Percentiles rank a stretch among this genome's conserved stretches.
Evolutionary conservation across 176 grass and related monocot species (phyloP).

Genomic region (Coix lacrymajobi): DNA sequence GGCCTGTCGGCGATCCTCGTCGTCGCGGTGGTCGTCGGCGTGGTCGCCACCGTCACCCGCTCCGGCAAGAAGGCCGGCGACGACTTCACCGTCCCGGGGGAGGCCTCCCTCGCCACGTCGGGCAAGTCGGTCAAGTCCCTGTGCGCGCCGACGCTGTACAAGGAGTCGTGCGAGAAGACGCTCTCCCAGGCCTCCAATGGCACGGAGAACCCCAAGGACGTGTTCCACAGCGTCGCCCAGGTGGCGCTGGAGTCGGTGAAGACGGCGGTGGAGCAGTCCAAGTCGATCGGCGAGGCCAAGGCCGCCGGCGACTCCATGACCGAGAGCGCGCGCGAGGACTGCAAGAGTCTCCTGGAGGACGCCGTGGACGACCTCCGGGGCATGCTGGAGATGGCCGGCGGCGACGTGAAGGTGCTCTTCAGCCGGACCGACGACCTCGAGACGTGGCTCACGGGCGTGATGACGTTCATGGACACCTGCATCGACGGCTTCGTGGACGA

Average conservation of each 20-base stretch:
- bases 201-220: slow-evolving; percentile 37
- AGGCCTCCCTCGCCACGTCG: slow-evolving; percentile 37
- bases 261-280: slow-evolving; percentile 11
- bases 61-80: slow-evolving; percentile 35
- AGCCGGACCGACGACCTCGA: slow-evolving; percentile 51
- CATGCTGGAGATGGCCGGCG: slow-evolving; percentile 44
- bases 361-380: slow-evolving; percentile 49
- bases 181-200: slow-evolving; percentile 33
- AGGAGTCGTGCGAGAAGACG: slow-evolving; percentile 69
- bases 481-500: slow-evolving; percentile 67
- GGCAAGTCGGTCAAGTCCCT: slow-evolving; percentile 53
- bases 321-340: slow-evolving; percentile 47
- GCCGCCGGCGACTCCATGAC: slow-evolving; percentile 21
- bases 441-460: slow-evolving; percentile 61
- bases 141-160: slow-evolving; percentile 67
- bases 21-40: slow-evolving; percentile 53
- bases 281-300: slow-evolving; percentile 32
- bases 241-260: slow-evolving; percentile 42
- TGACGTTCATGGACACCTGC: slow-evolving; percentile 70
- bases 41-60: slow-evolving; percentile 45
- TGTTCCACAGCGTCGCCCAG: slow-evolving; percentile 38
- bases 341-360: slow-evolving; percentile 65
- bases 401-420: slow-evolving; percentile 49
- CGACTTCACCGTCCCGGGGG: slow-evolving; percentile 34
- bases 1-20: slow-evolving; percentile 48